A percentile compares a stretch with the other conserved stretches of the same genome.
These are phyloP conservation scores for Castanospermum australe DNA, from an alignment of 306 rosid species.

Conservation along the genomic window DNA sequence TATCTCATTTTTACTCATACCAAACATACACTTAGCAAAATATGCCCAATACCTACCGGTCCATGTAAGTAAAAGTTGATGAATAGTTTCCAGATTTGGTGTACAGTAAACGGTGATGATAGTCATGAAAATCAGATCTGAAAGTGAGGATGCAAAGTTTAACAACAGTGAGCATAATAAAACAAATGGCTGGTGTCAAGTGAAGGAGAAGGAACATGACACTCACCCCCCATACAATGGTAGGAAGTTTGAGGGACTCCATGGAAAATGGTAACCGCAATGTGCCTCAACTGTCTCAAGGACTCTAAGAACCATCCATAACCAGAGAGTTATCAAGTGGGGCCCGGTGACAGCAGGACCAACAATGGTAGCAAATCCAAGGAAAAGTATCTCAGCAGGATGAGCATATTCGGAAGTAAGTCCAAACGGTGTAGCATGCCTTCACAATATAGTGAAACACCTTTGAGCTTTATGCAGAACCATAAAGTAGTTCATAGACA, in stretches of 20 bases:
- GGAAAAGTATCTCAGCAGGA: constrained; percentile 85
- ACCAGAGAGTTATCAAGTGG: constrained; percentile 76
- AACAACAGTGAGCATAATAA: constrained; percentile 4
- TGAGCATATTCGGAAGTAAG: constrained; percentile 88
- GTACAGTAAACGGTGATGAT: constrained; percentile 79
- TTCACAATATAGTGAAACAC: constrained; percentile 27
- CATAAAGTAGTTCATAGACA: neutral
- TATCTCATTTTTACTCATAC: too few species aligned
- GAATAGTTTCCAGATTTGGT: constrained; percentile 91
- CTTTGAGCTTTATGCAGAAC: constrained; percentile 4
- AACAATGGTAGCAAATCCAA: constrained; percentile 79
- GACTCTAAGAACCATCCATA: constrained; percentile 80
- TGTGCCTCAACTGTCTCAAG: constrained; percentile 89
- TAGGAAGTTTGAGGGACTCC: constrained; percentile 78
- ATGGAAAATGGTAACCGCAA: constrained; percentile 83
- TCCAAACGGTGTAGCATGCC: constrained; percentile 88
- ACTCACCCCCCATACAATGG: constrained; percentile 86
- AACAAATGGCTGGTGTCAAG: neutral
- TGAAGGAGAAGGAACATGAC: neutral
- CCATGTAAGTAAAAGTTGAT: constrained; percentile 83
- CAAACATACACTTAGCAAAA: too few species aligned
- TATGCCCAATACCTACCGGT: constrained; percentile 44
- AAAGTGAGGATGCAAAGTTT: constrained; percentile 9
- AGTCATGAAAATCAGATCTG: constrained; percentile 87
- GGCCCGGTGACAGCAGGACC: constrained; percentile 94